Percentiles rank a stretch among this genome's conserved stretches.
These are phyloP conservation scores for Patellifolia procumbens DNA, from an alignment of 179 eudicot genomes.

Conservation along the genomic window DNA sequence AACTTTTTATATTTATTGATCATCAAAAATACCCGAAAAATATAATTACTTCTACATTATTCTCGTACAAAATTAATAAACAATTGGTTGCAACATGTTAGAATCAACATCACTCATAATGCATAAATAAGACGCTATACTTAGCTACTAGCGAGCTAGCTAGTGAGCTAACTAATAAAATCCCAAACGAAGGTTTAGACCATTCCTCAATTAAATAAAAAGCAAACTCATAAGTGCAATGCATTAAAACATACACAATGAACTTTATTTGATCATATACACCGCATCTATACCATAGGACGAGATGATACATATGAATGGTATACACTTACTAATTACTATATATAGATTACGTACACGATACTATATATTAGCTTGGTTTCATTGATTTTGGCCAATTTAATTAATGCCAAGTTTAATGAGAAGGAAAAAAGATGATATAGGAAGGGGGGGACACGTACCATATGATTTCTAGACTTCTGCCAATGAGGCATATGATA, in stretches of 20 bases:
- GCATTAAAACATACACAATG: neutral
- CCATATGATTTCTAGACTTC: no score
- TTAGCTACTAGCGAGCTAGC: neutral
- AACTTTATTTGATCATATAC: neutral
- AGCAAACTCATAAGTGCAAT: neutral
- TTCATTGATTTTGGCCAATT: slow-evolving; percentile 24
- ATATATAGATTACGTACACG: slow-evolving; percentile 8
- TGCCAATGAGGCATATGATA: no score
- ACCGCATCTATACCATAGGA: neutral
- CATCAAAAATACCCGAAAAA: no score
- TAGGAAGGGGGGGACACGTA: neutral
- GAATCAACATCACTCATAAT: neutral
- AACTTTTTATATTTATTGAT: no score
- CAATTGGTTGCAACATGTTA: no score
- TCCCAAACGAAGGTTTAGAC: neutral
- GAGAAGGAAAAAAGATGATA: neutral
- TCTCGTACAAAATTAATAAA: no score
- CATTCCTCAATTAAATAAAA: neutral
- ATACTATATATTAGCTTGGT: slow-evolving; percentile 18
- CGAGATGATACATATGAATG: neutral
- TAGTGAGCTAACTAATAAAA: neutral
- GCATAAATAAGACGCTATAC: neutral
- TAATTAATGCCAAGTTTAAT: neutral
- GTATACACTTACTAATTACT: neutral
- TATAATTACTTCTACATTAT: no score